Conservation (phyloP, 2,329 filamentous ascomycete species). For the Pezicula carpinea region DNA sequence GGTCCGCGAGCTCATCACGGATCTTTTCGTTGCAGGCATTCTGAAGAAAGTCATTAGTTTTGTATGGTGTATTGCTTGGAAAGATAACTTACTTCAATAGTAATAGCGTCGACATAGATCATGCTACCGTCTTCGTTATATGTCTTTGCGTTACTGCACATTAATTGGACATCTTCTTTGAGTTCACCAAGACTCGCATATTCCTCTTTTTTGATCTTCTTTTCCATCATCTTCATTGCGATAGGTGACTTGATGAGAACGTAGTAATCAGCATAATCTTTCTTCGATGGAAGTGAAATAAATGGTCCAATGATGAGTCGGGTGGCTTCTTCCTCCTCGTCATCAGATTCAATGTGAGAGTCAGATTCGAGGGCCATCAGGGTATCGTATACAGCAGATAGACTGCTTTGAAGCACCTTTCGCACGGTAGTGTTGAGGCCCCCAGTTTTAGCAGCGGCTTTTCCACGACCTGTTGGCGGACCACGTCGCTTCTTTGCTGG, state of each 20-base stretch:
- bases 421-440: conserved; percentile 65
- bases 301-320: conserved; percentile 92
- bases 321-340: conserved; percentile 52
- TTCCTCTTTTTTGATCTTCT: conserved; percentile 93
- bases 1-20: conserved; percentile 47
- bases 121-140: conserved; percentile 97
- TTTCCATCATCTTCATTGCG: conserved; percentile 91
- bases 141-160: conserved; percentile 87
- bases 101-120: conserved; percentile 85
- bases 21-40: conserved; percentile 52
- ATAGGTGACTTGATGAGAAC: conserved; percentile 88
- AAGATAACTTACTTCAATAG: conserved; percentile 71
- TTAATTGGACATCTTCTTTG: conserved; percentile 73
- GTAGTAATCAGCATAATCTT: conserved; percentile 93
- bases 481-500: conserved; percentile 75
- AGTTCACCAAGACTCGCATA: conserved; percentile 80
- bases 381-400: conserved; percentile 72
- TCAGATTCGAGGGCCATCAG: conserved; percentile 83
- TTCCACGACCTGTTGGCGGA: conserved; percentile 67
- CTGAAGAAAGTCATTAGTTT: conserved; percentile 38
- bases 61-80: not conserved
- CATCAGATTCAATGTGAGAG: conserved; percentile 53
- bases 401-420: conserved; percentile 70
- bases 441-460: conserved; percentile 27
- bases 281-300: conserved; percentile 83